phyloP scores from a whole-genome alignment of 2,329 filamentous ascomycete species.

The Biscogniauxia mediterranea region DNA sequence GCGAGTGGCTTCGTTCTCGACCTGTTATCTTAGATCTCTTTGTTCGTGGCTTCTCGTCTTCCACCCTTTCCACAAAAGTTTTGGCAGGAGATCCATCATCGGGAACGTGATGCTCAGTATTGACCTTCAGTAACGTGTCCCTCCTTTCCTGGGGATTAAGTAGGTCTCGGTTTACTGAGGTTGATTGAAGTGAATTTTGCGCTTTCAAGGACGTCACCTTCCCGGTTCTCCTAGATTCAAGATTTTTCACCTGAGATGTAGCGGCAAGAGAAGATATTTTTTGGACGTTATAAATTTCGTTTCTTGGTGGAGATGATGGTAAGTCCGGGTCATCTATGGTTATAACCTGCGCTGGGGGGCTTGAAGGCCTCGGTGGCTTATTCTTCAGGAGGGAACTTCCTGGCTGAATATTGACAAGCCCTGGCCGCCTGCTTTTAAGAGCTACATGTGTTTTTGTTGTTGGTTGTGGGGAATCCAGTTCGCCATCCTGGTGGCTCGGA shows the following conservation, averaged over 20 bases:
- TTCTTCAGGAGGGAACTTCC: constrained; percentile 1
- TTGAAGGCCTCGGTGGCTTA: neutral
- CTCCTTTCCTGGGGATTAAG: neutral
- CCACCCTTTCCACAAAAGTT: neutral
- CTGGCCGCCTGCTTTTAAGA: neutral
- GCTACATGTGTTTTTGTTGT: neutral
- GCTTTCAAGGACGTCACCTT: neutral
- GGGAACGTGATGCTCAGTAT: neutral
- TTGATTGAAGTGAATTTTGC: neutral
- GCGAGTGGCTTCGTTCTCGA: neutral
- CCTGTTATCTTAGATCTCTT: neutral
- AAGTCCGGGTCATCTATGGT: neutral
- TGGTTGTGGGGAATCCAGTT: constrained; percentile 3
- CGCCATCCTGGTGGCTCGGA: constrained; percentile 10
- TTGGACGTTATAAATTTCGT: neutral
- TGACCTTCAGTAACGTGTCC: neutral
- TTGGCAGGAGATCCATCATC: neutral
- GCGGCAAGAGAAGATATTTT: neutral
- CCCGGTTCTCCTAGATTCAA: neutral
- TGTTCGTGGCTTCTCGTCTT: neutral
- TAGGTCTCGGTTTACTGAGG: neutral
- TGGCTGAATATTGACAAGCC: neutral
- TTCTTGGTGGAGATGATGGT: neutral
- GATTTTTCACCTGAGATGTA: neutral
- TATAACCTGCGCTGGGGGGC: neutral